Evolutionary conservation across 129 eudicot genomes (phyloP), one percentile per base, ranked within the genome.

Genomic region (Rutidosis leptorrhynchoides): DNA sequence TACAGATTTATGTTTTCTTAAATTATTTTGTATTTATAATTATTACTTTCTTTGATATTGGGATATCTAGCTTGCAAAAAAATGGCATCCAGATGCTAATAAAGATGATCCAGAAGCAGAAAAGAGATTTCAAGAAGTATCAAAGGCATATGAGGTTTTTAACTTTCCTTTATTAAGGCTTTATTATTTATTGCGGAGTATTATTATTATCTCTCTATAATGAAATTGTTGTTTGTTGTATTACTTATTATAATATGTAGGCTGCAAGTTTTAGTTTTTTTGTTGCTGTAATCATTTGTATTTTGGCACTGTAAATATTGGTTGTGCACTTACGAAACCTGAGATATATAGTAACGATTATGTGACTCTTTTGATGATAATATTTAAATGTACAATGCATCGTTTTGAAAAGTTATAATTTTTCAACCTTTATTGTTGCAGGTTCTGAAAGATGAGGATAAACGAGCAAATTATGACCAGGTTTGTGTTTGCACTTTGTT

Each of bases 61-160:
- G n/a, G 14, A 35, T 63, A 22, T 69, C 45, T 83, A 88, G 96
- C 82, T 88, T 19, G 96, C 96, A 58, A 88, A 88, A 79, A 74
- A 78, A 67, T 83, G 84, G 58, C 96, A 88, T 73, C 96, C 96
- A 37, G 96, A 88, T 75, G 87, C 83, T 62, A 88, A 88, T 65
- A 88, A 88, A 73, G 88, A 76, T 68, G 96, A 88, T 71, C 96
- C 90, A 11, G 88, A 88, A 58, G 87, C 96, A 42, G 88, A 75
- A 63, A 72, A 55, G 30, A 84, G 61, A 56, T 88, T 88, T 72
- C 96, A 88, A 81, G 91, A 84, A 73, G 78, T 88, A 25, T 80
- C 80, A 69, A 84, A 88, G 64, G 96, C 96, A 7, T 88, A 88
- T 46, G 96, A 88, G 96, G 96, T 88, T 55, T 28, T 26, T 21